Evolutionary conservation across 352 stramenopile species (phyloP).

Genomic region (Phytophthora tubulina): DNA sequence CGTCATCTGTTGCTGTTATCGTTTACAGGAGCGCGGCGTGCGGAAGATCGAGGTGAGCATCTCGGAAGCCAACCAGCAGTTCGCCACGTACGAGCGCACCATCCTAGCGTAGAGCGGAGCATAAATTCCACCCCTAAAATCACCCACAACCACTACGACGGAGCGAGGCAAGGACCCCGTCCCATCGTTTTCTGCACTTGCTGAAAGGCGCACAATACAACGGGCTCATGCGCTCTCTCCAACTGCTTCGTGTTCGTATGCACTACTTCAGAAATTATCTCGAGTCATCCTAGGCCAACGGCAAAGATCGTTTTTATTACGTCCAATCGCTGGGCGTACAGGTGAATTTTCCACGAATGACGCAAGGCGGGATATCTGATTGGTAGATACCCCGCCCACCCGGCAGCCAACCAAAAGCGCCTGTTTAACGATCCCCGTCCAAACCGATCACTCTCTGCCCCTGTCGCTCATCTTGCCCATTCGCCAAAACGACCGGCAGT

Average conservation of each 20-base stretch:
- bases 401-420: constrained; percentile 43
- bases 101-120: constrained; percentile 53
- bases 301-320: constrained; percentile 26
- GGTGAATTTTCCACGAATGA: constrained; percentile 27
- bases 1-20: not conserved
- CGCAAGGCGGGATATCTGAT: constrained; percentile 27
- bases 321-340: constrained; percentile 19
- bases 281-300: too few relatives aligned
- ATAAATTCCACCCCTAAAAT: not conserved
- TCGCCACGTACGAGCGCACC: constrained; percentile 82
- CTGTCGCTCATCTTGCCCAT: constrained; percentile 25
- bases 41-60: constrained; percentile 95
- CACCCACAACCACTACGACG: not conserved
- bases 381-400: constrained; percentile 27
- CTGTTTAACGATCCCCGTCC: constrained; percentile 22
- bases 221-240: constrained; percentile 25
- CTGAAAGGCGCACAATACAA: constrained; percentile 31
- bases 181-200: constrained; percentile 26
- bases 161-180: constrained; percentile 29
- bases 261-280: too few relatives aligned
- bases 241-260: not conserved
- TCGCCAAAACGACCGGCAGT: constrained; percentile 36
- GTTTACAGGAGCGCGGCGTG: constrained; percentile 70
- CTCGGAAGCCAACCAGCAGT: constrained; percentile 93
- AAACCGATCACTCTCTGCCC: constrained; percentile 42